Base-by-base conservation (phyloP, 192 early-diverging fungal genomes). In the Phlyctochytrium arcticum region DNA sequence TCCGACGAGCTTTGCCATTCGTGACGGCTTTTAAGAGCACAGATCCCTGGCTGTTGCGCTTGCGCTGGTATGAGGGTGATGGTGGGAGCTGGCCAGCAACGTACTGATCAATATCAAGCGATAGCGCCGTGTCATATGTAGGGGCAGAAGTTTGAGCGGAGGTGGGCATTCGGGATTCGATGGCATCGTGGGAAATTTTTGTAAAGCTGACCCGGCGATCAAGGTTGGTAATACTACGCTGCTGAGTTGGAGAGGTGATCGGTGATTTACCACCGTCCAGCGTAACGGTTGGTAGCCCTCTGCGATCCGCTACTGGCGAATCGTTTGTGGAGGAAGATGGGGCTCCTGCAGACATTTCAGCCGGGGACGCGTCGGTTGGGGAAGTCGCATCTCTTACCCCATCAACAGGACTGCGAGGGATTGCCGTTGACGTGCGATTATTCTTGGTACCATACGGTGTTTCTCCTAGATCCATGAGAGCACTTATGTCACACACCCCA, bases 51-150 rank as follows among this genome's bases (percentile, higher is more conserved):
- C 39, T 12, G 17, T 27, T 24, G 8, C 60, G 42, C 19, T 34
- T 58, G n/a, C n/a, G n/a, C n/a, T n/a, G n/a, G n/a, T n/a, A n/a
- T n/a, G n/a, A n/a, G n/a, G n/a, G n/a, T n/a, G n/a, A n/a, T 42
- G 57, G 31, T 12, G 60, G 60, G 8, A 15, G n/a, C 24, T 64
- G 49, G 32, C 62, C 62, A 5, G 62, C 48, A 3, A 64, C 30
- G 9, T 36, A 36, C 19, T 64, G 62, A 32, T 64, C 62, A 54
- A 64, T 64, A 27, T 64, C 62, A 9, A 64, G 34, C 2, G 49
- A 54, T n/a, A n/a, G n/a, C 17, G 26, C 50, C 24, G 62, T 23
- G 39, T 54, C n/a, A 31, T 26, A 33, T 15, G 62, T 32, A 7
- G 51, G 17, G 9, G 62, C 30, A 31, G 27, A 12, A 27, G 46